Conservation (phyloP, 441 rosid species). For the Euphorbia schlechtendalii region DNA sequence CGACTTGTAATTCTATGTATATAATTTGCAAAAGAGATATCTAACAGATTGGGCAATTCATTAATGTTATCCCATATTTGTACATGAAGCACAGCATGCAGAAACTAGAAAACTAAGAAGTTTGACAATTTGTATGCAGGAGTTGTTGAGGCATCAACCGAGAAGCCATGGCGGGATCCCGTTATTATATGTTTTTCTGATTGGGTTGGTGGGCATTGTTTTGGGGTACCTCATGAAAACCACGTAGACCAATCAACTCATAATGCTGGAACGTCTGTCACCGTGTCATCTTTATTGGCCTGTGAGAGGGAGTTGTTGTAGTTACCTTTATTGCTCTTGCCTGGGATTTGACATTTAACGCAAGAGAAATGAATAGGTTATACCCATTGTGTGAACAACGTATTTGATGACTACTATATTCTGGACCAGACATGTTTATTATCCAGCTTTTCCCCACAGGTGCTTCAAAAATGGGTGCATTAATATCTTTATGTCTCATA, state of each 20-base stretch:
- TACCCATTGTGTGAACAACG: neutral
- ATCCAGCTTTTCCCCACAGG: too few species aligned
- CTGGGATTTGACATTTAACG: neutral
- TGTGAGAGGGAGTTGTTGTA: slow-evolving; percentile 6
- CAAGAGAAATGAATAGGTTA: neutral
- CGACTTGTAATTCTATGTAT: too few species aligned
- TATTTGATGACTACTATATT: neutral
- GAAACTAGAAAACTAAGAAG: too few species aligned
- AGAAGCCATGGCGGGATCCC: slow-evolving; percentile 34
- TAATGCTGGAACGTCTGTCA: slow-evolving; percentile 7
- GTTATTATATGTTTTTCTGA: slow-evolving; percentile 33
- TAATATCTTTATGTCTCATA: too few species aligned
- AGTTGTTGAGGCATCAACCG: slow-evolving; percentile 42
- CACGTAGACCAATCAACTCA: slow-evolving; percentile 22
- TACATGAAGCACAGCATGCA: neutral
- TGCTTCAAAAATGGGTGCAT: neutral
- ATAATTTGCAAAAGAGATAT: neutral
- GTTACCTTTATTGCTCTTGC: neutral
- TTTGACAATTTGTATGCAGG: slow-evolving; percentile 36
- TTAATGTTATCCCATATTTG: neutral
- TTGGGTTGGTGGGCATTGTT: slow-evolving; percentile 52
- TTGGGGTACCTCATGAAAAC: slow-evolving; percentile 59
- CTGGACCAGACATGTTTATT: neutral
- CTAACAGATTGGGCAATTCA: too few species aligned
- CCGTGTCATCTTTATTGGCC: neutral